Conservation (phyloP, 2,329 filamentous ascomycete species). For the Aureobasidium sp. region DNA sequence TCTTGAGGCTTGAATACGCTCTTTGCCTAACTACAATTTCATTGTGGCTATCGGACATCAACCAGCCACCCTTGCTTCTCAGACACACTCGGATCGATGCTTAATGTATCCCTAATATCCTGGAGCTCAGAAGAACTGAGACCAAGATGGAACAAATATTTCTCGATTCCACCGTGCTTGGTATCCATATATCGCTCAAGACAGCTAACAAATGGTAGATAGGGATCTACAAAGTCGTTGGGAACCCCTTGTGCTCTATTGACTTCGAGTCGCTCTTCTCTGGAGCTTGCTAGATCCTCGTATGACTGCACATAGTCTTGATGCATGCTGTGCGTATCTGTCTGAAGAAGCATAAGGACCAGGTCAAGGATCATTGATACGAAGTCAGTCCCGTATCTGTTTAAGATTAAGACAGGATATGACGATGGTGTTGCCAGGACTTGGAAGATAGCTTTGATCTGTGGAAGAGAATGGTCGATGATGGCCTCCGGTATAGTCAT, state of each 20-base stretch:
- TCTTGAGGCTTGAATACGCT: too few species aligned
- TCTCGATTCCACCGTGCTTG: constrained; percentile 7
- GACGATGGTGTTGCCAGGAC: neutral
- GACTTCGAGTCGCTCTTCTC: neutral
- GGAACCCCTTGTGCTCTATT: neutral
- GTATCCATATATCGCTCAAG: neutral
- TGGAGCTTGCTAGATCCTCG: neutral
- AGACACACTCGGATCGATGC: neutral
- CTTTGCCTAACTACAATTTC: too few species aligned
- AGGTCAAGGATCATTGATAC: neutral
- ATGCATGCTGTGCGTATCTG: neutral
- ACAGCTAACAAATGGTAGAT: neutral
- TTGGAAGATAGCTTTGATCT: constrained; percentile 8
- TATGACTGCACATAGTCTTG: neutral
- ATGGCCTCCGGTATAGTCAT: neutral
- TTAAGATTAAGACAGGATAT: constrained; percentile 4
- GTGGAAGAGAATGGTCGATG: constrained; percentile 1
- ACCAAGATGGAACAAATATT: neutral
- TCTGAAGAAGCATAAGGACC: neutral
- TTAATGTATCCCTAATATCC: neutral
- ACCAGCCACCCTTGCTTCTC: constrained; percentile 2
- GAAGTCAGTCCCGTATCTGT: neutral
- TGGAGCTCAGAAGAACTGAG: neutral
- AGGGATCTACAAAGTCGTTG: neutral
- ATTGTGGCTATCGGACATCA: neutral